phyloP scores from a whole-genome alignment of 345 rosid genomes.

The Lepidium africanum region DNA sequence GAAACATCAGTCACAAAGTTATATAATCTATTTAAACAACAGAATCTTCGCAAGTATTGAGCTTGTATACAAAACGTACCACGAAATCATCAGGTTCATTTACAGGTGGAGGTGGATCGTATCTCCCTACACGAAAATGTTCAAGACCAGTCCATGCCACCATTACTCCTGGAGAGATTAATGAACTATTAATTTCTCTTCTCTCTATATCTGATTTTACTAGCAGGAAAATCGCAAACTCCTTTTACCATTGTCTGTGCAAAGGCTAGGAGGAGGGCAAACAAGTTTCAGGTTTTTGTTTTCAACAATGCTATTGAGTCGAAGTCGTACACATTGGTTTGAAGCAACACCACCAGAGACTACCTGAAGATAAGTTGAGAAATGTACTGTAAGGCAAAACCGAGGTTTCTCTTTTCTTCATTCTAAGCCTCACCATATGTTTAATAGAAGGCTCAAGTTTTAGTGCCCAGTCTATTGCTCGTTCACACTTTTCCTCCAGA shows the following conservation, averaged over 20 bases:
- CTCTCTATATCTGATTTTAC: background rate
- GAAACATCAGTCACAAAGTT: background rate
- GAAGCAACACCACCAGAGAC: slow-evolving; percentile 98
- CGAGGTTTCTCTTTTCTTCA: background rate
- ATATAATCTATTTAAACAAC: background rate
- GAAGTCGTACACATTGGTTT: slow-evolving; percentile 67
- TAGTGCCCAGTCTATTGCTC: slow-evolving; percentile 91
- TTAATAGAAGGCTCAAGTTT: slow-evolving; percentile 78
- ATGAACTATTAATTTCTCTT: background rate
- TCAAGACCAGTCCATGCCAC: slow-evolving; percentile 99
- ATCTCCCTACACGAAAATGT: slow-evolving; percentile 82
- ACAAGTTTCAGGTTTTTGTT: slow-evolving; percentile 66
- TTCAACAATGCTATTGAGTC: slow-evolving; percentile 52
- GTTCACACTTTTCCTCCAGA: slow-evolving; percentile 88
- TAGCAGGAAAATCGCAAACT: background rate
- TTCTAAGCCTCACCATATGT: slow-evolving; percentile 44
- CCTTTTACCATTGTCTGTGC: slow-evolving; percentile 82
- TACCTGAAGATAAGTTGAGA: slow-evolving; percentile 38
- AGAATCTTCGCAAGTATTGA: background rate
- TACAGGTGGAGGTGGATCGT: slow-evolving; percentile 87
- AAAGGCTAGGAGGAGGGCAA: slow-evolving; percentile 84
- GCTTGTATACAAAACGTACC: slow-evolving; percentile 36
- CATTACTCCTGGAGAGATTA: slow-evolving; percentile 66
- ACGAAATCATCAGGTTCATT: slow-evolving; percentile 59
- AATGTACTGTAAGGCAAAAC: background rate